These are phyloP conservation scores for Coniochaeta hoffmannii DNA, from an alignment of 2,329 filamentous ascomycete species.

Conservation along the genomic window DNA sequence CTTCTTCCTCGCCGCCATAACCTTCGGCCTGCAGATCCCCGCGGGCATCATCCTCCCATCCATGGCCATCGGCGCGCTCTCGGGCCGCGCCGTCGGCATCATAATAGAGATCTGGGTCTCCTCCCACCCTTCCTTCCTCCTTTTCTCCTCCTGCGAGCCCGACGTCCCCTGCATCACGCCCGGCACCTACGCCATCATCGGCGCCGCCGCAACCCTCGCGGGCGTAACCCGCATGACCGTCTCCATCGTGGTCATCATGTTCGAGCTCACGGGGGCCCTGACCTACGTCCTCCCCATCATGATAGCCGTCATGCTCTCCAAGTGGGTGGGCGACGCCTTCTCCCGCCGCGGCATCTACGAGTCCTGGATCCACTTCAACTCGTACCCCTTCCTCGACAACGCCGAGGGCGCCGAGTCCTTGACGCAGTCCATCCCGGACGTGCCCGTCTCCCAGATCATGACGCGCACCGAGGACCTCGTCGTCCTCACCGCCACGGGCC, in stretches of 20 bases:
- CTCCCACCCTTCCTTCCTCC: constrained; percentile 66
- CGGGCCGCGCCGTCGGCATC: constrained; percentile 82
- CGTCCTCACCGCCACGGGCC: constrained; percentile 76
- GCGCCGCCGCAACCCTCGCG: constrained; percentile 86
- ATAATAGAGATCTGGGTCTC: constrained; percentile 82
- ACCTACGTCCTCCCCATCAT: constrained; percentile 98
- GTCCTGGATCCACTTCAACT: constrained; percentile 93
- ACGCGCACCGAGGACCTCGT: constrained; percentile 86
- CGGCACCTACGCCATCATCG: constrained; percentile 93
- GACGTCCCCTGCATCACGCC: constrained; percentile 86
- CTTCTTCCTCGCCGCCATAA: constrained; percentile 77
- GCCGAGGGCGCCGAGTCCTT: constrained; percentile 55
- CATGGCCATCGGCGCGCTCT: constrained; percentile 89
- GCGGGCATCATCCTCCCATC: constrained; percentile 94
- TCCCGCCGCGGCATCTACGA: constrained; percentile 93
- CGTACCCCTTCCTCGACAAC: constrained; percentile 92
- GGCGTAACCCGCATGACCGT: constrained; percentile 95
- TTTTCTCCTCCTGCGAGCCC: constrained; percentile 75
- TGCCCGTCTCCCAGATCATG: constrained; percentile 84
- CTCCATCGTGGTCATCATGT: constrained; percentile 98
- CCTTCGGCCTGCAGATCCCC: constrained; percentile 89
- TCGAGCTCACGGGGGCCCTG: constrained; percentile 91
- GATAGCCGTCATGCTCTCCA: constrained; percentile 96
- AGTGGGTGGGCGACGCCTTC: constrained; percentile 97
- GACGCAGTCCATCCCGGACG: constrained; percentile 56